These are phyloP conservation scores for Brassica balearica DNA, from an alignment of 441 rosid species.

Conservation along the genomic window DNA sequence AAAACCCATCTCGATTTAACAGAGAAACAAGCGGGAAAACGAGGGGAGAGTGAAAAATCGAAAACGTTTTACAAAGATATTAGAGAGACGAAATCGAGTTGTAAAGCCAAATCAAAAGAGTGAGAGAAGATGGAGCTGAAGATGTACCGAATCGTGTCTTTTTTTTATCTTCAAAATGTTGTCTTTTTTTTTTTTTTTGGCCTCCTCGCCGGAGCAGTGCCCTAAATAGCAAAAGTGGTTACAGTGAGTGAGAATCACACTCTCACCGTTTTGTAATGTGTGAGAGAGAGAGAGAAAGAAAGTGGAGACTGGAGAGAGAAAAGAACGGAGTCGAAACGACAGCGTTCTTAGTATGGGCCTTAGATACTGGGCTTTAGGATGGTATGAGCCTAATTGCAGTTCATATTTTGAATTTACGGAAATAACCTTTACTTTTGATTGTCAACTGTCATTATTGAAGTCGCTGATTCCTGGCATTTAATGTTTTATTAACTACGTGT, in stretches of 20 bases:
- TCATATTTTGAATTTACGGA: not conserved
- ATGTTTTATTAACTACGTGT: slow-evolving; percentile 28
- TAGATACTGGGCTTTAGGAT: not conserved
- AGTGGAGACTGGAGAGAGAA: not conserved
- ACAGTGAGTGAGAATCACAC: slow-evolving; percentile 26
- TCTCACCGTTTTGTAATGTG: slow-evolving; percentile 31
- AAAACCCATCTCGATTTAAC: slow-evolving; percentile 32
- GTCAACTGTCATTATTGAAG: slow-evolving; percentile 18
- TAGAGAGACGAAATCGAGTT: not conserved
- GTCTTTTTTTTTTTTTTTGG: not conserved
- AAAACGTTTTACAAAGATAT: slow-evolving; percentile 6
- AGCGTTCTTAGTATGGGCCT: slow-evolving; percentile 15
- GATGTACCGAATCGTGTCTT: slow-evolving; percentile 6
- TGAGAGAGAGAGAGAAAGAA: slow-evolving; percentile 25
- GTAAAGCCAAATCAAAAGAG: slow-evolving; percentile 23
- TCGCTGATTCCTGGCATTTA: slow-evolving; percentile 14
- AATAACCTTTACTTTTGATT: not conserved
- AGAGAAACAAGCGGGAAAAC: slow-evolving; percentile 35
- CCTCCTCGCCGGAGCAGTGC: slow-evolving; percentile 36
- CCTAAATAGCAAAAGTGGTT: slow-evolving; percentile 36
- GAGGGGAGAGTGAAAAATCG: not conserved
- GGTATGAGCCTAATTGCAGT: not conserved
- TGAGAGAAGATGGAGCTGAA: slow-evolving; percentile 8
- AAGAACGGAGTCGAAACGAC: slow-evolving; percentile 12
- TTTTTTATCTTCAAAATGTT: slow-evolving; percentile 6